Conservation (phyloP, 768 basidiomycete genomes). For the Collybia mongolica region DNA sequence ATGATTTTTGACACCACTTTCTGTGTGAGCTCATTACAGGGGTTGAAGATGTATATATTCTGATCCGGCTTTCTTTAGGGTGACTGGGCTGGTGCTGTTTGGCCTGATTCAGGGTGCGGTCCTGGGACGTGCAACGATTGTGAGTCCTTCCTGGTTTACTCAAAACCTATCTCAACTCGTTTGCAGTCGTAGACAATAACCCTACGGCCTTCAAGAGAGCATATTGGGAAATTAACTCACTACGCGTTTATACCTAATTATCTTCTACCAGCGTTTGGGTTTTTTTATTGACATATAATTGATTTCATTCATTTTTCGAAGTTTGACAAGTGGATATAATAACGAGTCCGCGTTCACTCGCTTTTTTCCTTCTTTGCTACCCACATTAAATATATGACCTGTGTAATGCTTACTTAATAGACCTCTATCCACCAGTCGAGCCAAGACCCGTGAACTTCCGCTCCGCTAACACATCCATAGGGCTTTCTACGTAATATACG, state of each 20-base stretch:
- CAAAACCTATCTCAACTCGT: background rate
- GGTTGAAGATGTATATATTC: background rate
- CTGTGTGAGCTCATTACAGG: slow-evolving; percentile 40
- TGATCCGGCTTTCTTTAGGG: slow-evolving; percentile 30
- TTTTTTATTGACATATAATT: background rate
- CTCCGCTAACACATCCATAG: too few species aligned
- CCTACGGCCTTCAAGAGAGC: slow-evolving; percentile 58
- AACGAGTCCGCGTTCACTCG: background rate
- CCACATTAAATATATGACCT: background rate
- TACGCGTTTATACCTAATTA: slow-evolving; percentile 48
- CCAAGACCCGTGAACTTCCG: too few species aligned
- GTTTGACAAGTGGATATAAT: background rate
- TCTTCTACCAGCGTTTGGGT: background rate
- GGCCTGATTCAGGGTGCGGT: slow-evolving; percentile 39
- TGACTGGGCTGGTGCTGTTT: slow-evolving; percentile 52
- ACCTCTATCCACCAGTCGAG: too few species aligned
- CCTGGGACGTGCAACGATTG: slow-evolving; percentile 40
- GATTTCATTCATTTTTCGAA: background rate
- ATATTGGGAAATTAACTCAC: slow-evolving; percentile 67
- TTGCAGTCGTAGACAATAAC: slow-evolving; percentile 55
- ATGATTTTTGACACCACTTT: slow-evolving; percentile 63
- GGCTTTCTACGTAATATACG: too few species aligned
- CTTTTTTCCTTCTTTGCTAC: background rate
- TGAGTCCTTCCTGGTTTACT: slow-evolving; percentile 26
- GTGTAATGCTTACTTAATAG: too few species aligned